Evolutionary conservation across 2,329 filamentous ascomycete genomes (phyloP), one percentile per base, ranked within the genome.

Genomic region (Chaetothyriales sp.): DNA sequence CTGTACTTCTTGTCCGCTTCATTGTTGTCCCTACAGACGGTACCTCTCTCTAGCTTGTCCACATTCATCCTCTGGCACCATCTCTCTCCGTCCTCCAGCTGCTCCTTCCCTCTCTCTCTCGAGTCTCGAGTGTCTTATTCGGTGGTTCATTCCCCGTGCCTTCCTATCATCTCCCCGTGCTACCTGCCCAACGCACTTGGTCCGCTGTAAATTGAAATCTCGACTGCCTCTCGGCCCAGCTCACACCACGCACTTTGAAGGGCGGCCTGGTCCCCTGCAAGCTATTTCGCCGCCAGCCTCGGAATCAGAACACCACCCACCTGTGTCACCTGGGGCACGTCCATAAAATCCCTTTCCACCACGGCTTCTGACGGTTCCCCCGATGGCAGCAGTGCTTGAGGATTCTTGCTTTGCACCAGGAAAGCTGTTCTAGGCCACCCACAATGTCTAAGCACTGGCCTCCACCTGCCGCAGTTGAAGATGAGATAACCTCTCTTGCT

Each of bases 381-480:
- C 32, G 10, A 15, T 15, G 32, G 32, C 32, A 15, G 32, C 32
- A 15, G 15, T 39, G 32, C 10, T 39, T 10, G 32, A n/a, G n/a
- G n/a, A 39, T 12, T 15, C 12, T 15, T 15, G 32, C 32, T 39
- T 15, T 15, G 32, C 12, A 15, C 32, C 4, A 5, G 32, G 15
- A 12, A 39, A 39, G 32, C 15, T 39, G 32, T 15, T 39, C 7
- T 39, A 39, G 32, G 20, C n/a, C 49, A 52, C 52, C n/a, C 49
- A 52, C 52, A 26, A 60, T 57, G 57, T 47, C 49, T 20, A 52
- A 53, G 42, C 42, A 32, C 47, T 68, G 65, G 65, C 69, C 70
- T 32, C 70, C 70, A 18, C 63, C 63, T 50, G 70, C 70, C 22
- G 66, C 57, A 48, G 70, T 70, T 49, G 70, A 73, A 55, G 70